These are phyloP conservation scores for Vanrija humicola DNA, from an alignment of 1,284 basidiomycete genomes.

Conservation along the genomic window DNA sequence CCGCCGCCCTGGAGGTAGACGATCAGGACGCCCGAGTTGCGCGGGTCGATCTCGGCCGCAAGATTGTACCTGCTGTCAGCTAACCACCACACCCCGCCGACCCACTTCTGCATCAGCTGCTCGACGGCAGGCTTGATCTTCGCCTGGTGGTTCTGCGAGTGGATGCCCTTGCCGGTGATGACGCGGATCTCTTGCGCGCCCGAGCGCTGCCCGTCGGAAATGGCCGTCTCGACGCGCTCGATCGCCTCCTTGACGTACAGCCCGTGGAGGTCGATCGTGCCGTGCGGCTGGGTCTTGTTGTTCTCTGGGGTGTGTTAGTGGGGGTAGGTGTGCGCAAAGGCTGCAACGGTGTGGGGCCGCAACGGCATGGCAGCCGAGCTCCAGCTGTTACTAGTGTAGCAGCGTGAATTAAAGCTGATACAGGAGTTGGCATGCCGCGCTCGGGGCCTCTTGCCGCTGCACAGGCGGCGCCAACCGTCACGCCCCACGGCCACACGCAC, in stretches of 20 bases:
- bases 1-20: slow-evolving; percentile 64
- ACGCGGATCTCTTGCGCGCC: slow-evolving; percentile 70
- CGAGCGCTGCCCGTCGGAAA: slow-evolving; percentile 62
- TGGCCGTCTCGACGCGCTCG: slow-evolving; percentile 62
- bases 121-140: slow-evolving; percentile 94
- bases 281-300: slow-evolving; percentile 68
- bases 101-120: slow-evolving; percentile 71
- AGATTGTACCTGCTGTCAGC: slow-evolving; percentile 60
- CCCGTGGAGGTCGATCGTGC: slow-evolving; percentile 84
- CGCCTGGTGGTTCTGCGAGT: slow-evolving; percentile 71
- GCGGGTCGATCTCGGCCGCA: slow-evolving; percentile 70
- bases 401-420: no score
- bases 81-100: neutral
- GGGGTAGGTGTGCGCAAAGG: neutral
- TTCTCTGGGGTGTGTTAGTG: slow-evolving; percentile 58
- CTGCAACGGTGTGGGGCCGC: no score
- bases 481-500: slow-evolving; percentile 49
- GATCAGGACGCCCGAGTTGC: slow-evolving; percentile 80
- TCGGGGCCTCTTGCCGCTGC: neutral
- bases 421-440: no score
- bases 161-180: slow-evolving; percentile 88
- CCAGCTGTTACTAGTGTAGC: no score
- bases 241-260: slow-evolving; percentile 93
- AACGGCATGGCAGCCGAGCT: no score
- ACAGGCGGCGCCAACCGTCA: neutral